Evolutionary conservation across 352 stramenopile species (phyloP), one percentile per base, ranked within the genome.

Genomic region (Phytophthora multivora): DNA sequence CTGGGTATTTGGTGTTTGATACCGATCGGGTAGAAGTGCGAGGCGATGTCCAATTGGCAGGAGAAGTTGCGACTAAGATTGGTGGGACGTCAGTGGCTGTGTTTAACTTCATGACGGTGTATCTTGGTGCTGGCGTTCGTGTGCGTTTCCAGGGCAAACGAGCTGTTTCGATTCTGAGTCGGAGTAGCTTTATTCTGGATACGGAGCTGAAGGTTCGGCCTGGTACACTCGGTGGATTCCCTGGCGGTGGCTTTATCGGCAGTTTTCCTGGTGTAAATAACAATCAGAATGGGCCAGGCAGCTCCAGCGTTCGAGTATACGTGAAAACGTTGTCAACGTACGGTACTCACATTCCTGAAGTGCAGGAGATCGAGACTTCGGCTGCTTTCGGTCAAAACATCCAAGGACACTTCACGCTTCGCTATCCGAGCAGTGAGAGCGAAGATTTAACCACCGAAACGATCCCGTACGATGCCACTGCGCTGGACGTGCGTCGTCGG

Each of bases 91-190:
- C 93, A 13, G 92, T 98, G 54, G 95, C 95, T 0, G 69, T 99
- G 1, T 99, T 98, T 76, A 97, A 97, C 53, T 99, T 99, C 63
- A 92, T 98, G 71, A 97, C 80, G 7, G 88, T 99, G 23, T 94
- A 95, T 63, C 76, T 99, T 26, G 82, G 80, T 13, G 53, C 60
- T 16, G 73, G 89, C 35, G 93, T 98, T 0, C 75, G 72, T 11
- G 76, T 99, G 5, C 80, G 81, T 7, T 75, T 98, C 10, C 83
- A 89, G 40, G 96, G 97, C 13, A 81, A 83, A 26, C 77, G 93
- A 45, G 86, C 96, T 1, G 70, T 98, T 48, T 84, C 78, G 2
- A 83, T 99, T 51, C 63, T 98, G 25, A 98, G 89, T 61, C 84
- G 92, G 12, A 97, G 89, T 53, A 97, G 89, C 42, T 80, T 95